These are phyloP conservation scores for Colletotrichum scovillei DNA, from an alignment of 2,329 filamentous ascomycete genomes.

Conservation along the genomic window DNA sequence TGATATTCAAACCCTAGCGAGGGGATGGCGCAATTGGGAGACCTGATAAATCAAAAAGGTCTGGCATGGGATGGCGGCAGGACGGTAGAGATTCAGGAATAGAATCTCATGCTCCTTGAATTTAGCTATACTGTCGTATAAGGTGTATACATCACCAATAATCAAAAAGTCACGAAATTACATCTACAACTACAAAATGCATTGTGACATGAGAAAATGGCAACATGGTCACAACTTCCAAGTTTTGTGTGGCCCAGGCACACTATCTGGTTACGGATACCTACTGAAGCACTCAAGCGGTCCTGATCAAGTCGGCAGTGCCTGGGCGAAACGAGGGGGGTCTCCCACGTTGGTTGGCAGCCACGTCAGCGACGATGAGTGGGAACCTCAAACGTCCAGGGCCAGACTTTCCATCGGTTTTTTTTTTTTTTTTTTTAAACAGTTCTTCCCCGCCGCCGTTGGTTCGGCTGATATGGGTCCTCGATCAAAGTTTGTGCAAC, in stretches of 20 bases:
- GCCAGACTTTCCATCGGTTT: not conserved
- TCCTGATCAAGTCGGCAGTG: not conserved
- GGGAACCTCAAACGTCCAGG: not conserved
- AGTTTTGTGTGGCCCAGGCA: not conserved
- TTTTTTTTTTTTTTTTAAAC: not conserved
- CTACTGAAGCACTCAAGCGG: too few species aligned
- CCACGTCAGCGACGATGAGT: slow-evolving; percentile 15
- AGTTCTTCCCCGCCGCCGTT: not conserved
- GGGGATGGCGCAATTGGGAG: slow-evolving; percentile 28
- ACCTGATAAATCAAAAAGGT: slow-evolving; percentile 19
- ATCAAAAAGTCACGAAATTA: not conserved
- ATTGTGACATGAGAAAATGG: not conserved
- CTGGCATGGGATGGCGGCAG: slow-evolving; percentile 12
- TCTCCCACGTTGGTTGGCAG: slow-evolving; percentile 1
- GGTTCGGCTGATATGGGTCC: not conserved
- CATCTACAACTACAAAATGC: not conserved
- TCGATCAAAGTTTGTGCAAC: not conserved
- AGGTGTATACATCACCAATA: not conserved
- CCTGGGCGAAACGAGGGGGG: not conserved
- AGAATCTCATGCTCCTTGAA: not conserved
- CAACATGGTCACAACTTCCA: not conserved
- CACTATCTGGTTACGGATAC: too few species aligned
- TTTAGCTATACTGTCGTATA: not conserved
- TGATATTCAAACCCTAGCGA: slow-evolving; percentile 19
- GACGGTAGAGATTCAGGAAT: not conserved